Conservation (phyloP, 805 yeast species). For the Millerago galiae region DNA sequence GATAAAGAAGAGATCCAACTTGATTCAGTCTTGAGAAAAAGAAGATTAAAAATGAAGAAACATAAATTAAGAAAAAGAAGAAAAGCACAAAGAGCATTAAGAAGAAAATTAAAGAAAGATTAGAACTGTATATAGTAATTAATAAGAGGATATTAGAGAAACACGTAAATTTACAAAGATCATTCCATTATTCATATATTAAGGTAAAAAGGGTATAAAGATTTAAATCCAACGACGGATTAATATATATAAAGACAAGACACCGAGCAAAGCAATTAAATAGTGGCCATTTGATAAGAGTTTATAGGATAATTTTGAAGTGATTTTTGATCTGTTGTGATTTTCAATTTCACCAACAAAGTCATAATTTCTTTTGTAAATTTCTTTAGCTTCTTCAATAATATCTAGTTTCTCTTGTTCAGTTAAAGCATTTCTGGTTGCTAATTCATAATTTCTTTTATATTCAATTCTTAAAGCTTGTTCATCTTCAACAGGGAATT, state of each 20-base stretch:
- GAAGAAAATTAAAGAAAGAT: constrained; percentile 43
- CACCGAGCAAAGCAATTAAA: constrained; percentile 28
- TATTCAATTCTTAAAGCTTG: constrained; percentile 56
- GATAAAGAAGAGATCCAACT: constrained; percentile 19
- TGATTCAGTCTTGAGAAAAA: constrained; percentile 74
- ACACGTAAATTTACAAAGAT: no score
- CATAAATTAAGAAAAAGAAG: constrained; percentile 97
- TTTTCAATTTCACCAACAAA: constrained; percentile 63
- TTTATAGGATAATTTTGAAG: constrained; percentile 48
- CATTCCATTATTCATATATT: not conserved
- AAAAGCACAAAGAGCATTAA: constrained; percentile 81
- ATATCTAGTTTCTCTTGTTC: constrained; percentile 68
- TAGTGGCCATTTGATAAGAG: constrained; percentile 47
- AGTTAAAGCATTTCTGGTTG: constrained; percentile 62
- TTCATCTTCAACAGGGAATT: constrained; percentile 64
- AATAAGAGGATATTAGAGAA: no score
- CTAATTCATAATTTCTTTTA: constrained; percentile 72
- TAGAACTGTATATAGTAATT: constrained; percentile 4
- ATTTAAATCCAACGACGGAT: constrained; percentile 26
- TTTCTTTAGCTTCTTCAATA: constrained; percentile 58
- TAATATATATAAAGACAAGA: constrained; percentile 29
- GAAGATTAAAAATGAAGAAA: constrained; percentile 94
- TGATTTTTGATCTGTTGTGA: constrained; percentile 54
- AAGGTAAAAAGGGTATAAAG: not conserved
- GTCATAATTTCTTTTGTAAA: constrained; percentile 55